phyloP scores from a whole-genome alignment of 2,329 filamentous ascomycete genomes.

The Paraconiothyrium brasiliense region DNA sequence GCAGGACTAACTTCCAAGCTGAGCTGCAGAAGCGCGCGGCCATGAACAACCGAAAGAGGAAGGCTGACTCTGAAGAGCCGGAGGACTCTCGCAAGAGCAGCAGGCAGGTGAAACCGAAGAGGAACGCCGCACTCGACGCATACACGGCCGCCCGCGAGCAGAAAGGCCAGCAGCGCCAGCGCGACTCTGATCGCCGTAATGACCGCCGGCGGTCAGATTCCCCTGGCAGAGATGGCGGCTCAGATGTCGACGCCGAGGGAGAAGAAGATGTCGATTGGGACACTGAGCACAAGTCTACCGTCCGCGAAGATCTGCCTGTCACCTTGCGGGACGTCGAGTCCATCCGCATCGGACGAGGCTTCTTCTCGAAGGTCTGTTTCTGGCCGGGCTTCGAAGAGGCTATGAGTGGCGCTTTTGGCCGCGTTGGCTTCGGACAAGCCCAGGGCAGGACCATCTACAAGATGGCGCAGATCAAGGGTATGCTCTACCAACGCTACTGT shows the following conservation, averaged over 20 bases:
- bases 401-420: slow-evolving; percentile 84
- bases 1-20: slow-evolving; percentile 81
- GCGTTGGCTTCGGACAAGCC: slow-evolving; percentile 78
- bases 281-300: slow-evolving; percentile 60
- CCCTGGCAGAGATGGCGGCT: slow-evolving; percentile 51
- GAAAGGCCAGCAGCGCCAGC: slow-evolving; percentile 65
- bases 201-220: slow-evolving; percentile 57
- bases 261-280: slow-evolving; percentile 83
- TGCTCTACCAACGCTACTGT: slow-evolving; percentile 23
- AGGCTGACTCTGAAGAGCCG: slow-evolving; percentile 79
- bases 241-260: slow-evolving; percentile 71
- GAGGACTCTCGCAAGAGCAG: slow-evolving; percentile 79
- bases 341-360: slow-evolving; percentile 81
- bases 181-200: slow-evolving; percentile 58
- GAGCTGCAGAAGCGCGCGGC: slow-evolving; percentile 81
- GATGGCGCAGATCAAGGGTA: slow-evolving; percentile 88
- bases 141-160: slow-evolving; percentile 65
- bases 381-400: slow-evolving; percentile 87
- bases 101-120: slow-evolving; percentile 61
- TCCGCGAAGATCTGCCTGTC: slow-evolving; percentile 73
- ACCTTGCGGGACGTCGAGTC: slow-evolving; percentile 85
- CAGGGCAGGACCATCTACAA: slow-evolving; percentile 79
- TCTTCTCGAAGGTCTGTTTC: slow-evolving; percentile 92
- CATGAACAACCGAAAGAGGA: slow-evolving; percentile 70
- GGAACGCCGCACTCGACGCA: slow-evolving; percentile 78